Evolutionary conservation across 495 filamentous ascomycete species (phyloP).

Genomic region (Aspergillus carlsbadensis): DNA sequence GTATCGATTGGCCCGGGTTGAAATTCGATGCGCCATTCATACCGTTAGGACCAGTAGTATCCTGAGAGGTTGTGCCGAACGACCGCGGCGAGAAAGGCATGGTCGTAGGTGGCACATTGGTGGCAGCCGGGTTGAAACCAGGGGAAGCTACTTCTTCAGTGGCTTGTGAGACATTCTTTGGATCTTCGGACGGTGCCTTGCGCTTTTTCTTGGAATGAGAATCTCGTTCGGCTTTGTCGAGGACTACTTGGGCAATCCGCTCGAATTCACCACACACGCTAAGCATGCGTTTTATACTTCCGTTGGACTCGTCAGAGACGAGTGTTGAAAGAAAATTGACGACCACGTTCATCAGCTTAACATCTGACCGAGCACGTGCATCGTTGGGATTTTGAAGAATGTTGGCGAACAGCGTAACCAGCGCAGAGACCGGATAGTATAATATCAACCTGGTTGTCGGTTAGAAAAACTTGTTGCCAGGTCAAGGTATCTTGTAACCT

Average conservation of each 20-base stretch:
- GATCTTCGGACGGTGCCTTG: slow-evolving; percentile 55
- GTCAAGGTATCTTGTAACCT: slow-evolving; percentile 32
- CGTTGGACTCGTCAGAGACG: slow-evolving; percentile 72
- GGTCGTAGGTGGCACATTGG: slow-evolving; percentile 28
- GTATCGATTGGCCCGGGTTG: slow-evolving; percentile 33
- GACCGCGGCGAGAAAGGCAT: slow-evolving; percentile 35
- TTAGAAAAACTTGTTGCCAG: slow-evolving; percentile 22
- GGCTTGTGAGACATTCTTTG: slow-evolving; percentile 18
- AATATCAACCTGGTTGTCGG: slow-evolving; percentile 73
- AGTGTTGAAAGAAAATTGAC: slow-evolving; percentile 85
- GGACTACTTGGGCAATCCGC: slow-evolving; percentile 85
- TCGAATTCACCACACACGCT: slow-evolving; percentile 92
- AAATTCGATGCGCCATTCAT: slow-evolving; percentile 31
- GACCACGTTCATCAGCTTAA: slow-evolving; percentile 87
- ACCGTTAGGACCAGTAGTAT: slow-evolving; percentile 23
- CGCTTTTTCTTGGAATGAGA: slow-evolving; percentile 74
- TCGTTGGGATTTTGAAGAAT: slow-evolving; percentile 96
- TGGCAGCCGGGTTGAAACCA: slow-evolving; percentile 21
- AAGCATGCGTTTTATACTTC: slow-evolving; percentile 89
- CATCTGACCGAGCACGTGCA: slow-evolving; percentile 79
- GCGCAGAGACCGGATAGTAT: slow-evolving; percentile 94
- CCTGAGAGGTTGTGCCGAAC: slow-evolving; percentile 29
- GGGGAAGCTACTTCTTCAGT: slow-evolving; percentile 26
- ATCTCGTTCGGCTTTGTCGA: slow-evolving; percentile 88
- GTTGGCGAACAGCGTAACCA: slow-evolving; percentile 95